Evolutionary conservation across 768 basidiomycete genomes (phyloP).

Genomic region (Lentinula aciculospora): DNA sequence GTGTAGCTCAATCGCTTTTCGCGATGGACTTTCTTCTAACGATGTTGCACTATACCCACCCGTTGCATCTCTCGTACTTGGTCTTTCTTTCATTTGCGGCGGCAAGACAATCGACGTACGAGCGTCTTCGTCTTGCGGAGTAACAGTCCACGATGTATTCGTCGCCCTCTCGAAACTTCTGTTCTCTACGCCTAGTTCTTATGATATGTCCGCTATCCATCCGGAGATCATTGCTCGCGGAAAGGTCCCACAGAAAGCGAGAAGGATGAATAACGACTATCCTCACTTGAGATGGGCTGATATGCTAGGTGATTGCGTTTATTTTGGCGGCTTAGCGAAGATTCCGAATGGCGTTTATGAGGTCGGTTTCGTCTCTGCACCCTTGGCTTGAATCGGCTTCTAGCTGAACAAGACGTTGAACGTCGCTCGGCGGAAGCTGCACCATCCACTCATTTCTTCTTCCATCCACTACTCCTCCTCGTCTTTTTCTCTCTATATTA

Average conservation of each 20-base stretch:
- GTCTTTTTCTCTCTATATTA: background rate
- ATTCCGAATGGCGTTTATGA: background rate
- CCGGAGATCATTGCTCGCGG: background rate
- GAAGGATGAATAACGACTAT: background rate
- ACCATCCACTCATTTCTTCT: background rate
- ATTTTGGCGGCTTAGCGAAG: conserved; percentile 3
- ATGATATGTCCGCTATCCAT: background rate
- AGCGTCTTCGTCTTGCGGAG: background rate
- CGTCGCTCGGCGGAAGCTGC: background rate
- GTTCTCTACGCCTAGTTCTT: background rate
- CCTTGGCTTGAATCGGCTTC: background rate
- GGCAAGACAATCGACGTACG: background rate
- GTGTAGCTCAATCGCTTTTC: background rate
- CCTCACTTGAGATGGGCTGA: background rate
- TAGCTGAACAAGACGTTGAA: background rate
- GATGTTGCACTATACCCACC: background rate
- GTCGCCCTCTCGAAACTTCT: background rate
- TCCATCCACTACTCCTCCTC: no score
- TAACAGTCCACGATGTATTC: conserved; percentile 5
- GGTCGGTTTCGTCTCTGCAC: background rate
- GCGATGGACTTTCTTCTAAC: background rate
- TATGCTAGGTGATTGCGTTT: background rate
- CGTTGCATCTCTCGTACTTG: background rate
- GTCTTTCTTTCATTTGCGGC: background rate
- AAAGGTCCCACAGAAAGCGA: background rate